These are phyloP conservation scores for Falciphora oryzae DNA, from an alignment of 2,329 filamentous ascomycete genomes.

Conservation along the genomic window DNA sequence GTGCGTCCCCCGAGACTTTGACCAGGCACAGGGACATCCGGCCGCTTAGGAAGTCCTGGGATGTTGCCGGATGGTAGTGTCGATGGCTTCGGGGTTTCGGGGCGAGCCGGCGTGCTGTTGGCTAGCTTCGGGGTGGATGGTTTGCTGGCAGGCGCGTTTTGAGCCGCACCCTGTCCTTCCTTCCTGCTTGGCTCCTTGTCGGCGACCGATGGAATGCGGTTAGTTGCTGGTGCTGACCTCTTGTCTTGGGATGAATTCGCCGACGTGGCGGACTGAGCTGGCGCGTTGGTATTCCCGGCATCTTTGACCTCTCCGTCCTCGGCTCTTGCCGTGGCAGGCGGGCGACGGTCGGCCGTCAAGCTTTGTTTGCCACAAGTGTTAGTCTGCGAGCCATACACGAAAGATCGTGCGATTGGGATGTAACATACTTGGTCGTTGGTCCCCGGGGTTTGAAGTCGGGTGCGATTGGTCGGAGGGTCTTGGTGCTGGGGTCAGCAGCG, in stretches of 20 bases:
- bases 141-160: conserved; percentile 18
- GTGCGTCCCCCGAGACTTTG: conserved; percentile 20
- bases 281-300: conserved; percentile 31
- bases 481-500: conserved; percentile 18
- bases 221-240: conserved; percentile 13
- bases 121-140: conserved; percentile 23
- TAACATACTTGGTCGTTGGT: conserved; percentile 5
- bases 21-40: conserved; percentile 19
- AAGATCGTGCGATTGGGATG: neutral
- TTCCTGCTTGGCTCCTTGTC: conserved; percentile 20
- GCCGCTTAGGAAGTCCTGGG: conserved; percentile 24
- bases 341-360: neutral
- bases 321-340: conserved; percentile 38
- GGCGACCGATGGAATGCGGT: conserved; percentile 13
- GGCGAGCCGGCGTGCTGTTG: conserved; percentile 17
- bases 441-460: conserved; percentile 56
- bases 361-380: neutral
- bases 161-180: conserved; percentile 10
- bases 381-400: neutral
- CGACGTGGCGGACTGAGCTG: conserved; percentile 11
- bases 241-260: conserved; percentile 20
- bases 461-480: conserved; percentile 50
- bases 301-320: conserved; percentile 73
- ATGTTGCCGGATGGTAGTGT: conserved; percentile 21
- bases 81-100: conserved; percentile 29